These are phyloP conservation scores for Macroventuria anomochaeta DNA, from an alignment of 2,329 filamentous ascomycete species.

Conservation along the genomic window DNA sequence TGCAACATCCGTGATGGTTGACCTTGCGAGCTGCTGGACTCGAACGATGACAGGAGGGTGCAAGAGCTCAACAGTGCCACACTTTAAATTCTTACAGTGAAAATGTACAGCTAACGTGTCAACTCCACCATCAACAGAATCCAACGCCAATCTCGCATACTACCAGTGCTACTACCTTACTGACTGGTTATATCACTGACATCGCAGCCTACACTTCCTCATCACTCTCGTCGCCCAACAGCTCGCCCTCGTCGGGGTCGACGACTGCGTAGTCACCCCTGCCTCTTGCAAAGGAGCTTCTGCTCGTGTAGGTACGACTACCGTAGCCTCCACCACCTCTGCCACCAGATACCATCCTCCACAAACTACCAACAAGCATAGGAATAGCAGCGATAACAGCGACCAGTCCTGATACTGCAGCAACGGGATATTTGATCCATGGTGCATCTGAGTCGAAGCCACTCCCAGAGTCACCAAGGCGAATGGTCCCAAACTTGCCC, in stretches of 20 bases:
- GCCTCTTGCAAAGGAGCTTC: slow-evolving; percentile 86
- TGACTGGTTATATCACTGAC: neutral
- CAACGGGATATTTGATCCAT: slow-evolving; percentile 77
- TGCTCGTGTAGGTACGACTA: slow-evolving; percentile 80
- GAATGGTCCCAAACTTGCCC: slow-evolving; percentile 86
- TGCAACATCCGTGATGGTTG: slow-evolving; percentile 2
- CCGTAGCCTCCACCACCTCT: slow-evolving; percentile 56
- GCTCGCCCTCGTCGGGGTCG: slow-evolving; percentile 91
- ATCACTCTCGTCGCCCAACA: slow-evolving; percentile 91
- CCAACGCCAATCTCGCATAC: slow-evolving; percentile 2
- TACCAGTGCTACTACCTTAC: neutral
- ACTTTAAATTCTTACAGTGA: slow-evolving; percentile 21
- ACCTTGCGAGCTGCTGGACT: neutral
- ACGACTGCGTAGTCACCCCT: slow-evolving; percentile 87
- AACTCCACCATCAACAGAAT: slow-evolving; percentile 3
- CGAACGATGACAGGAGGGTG: slow-evolving; percentile 3
- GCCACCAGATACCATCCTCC: slow-evolving; percentile 65
- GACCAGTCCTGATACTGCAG: slow-evolving; percentile 61
- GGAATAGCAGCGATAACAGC: slow-evolving; percentile 64
- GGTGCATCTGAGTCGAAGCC: slow-evolving; percentile 69
- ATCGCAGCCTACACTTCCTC: slow-evolving; percentile 70
- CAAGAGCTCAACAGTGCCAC: slow-evolving; percentile 2
- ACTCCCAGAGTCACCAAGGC: slow-evolving; percentile 71
- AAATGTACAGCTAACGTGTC: slow-evolving; percentile 16
- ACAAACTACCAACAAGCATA: slow-evolving; percentile 73